phyloP scores from a whole-genome alignment of 306 rosid genomes.

The Erythrophleum fordii region DNA sequence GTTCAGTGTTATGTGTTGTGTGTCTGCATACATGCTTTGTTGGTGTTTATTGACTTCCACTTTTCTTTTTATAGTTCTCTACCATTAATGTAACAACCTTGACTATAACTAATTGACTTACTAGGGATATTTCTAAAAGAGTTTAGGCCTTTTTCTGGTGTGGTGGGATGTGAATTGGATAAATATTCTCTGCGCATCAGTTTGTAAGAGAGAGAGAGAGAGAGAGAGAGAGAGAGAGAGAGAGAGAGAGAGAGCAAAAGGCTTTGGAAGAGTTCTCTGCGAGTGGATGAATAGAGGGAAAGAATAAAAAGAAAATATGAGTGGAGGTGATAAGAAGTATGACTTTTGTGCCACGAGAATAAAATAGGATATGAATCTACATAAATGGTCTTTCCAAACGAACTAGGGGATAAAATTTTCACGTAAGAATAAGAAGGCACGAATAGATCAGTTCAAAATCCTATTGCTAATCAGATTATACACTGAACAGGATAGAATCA shows the following conservation, averaged over 20 bases:
- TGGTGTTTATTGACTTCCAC: background rate
- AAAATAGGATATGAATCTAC: background rate
- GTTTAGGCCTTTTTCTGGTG: background rate
- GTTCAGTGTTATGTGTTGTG: background rate
- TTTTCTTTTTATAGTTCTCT: background rate
- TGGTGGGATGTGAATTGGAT: background rate
- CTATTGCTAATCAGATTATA: background rate
- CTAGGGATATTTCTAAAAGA: background rate
- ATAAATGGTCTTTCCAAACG: background rate
- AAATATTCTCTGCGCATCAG: too few species aligned
- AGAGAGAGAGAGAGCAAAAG: background rate
- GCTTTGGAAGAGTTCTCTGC: background rate
- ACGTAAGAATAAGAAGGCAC: background rate
- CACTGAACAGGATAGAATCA: background rate
- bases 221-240: background rate
- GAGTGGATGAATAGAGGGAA: background rate
- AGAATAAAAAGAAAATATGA: background rate
- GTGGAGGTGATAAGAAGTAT: background rate
- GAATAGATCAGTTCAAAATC: background rate
- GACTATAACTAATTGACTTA: background rate
- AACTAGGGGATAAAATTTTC: background rate
- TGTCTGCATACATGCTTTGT: background rate
- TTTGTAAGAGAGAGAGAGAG: background rate
- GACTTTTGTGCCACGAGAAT: background rate
- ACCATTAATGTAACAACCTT: background rate